These are phyloP conservation scores for Cordyceps farinosa DNA, from an alignment of 2,329 filamentous ascomycete species.

Conservation along the genomic window DNA sequence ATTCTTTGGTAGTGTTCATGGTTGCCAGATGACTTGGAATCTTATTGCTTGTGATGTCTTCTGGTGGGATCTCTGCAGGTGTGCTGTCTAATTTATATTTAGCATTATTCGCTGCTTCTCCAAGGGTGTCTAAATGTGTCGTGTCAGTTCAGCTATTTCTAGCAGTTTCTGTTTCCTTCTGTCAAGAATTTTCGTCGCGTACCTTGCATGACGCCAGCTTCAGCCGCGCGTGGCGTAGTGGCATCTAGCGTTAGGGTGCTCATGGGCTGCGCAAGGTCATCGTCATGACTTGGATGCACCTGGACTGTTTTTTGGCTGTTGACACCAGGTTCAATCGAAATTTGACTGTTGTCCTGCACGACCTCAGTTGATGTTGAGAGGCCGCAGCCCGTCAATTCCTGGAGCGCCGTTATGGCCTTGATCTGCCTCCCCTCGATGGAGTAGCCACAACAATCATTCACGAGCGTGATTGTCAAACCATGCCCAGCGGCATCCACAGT, in stretches of 20 bases:
- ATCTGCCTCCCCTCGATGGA: conserved; percentile 66
- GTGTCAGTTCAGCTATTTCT: conserved; percentile 19
- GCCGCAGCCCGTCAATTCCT: conserved; percentile 70
- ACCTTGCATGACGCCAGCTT: conserved; percentile 21
- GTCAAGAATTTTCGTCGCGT: conserved; percentile 17
- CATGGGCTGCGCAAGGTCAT: conserved; percentile 31
- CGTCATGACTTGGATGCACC: conserved; percentile 19
- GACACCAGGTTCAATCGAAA: not conserved
- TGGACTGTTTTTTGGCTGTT: not conserved
- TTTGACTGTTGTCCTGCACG: conserved; percentile 28
- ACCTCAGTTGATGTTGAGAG: conserved; percentile 58
- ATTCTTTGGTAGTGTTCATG: not conserved
- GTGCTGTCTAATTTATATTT: not conserved
- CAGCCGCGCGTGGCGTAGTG: conserved; percentile 18
- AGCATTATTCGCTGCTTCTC: not conserved
- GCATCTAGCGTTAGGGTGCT: conserved; percentile 30
- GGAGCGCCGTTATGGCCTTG: conserved; percentile 66
- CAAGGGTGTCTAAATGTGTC: not conserved
- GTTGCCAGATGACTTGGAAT: not conserved
- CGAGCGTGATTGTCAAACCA: conserved; percentile 78
- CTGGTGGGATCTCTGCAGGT: not conserved
- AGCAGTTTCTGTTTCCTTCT: conserved; percentile 20
- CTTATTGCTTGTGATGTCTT: not conserved
- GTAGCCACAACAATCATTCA: conserved; percentile 87
- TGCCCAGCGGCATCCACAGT: conserved; percentile 86